A percentile compares a stretch with the other conserved stretches of the same genome.
Evolutionary conservation across 1,139 yeast species (phyloP).

Genomic region (Blastobotrys persicus): DNA sequence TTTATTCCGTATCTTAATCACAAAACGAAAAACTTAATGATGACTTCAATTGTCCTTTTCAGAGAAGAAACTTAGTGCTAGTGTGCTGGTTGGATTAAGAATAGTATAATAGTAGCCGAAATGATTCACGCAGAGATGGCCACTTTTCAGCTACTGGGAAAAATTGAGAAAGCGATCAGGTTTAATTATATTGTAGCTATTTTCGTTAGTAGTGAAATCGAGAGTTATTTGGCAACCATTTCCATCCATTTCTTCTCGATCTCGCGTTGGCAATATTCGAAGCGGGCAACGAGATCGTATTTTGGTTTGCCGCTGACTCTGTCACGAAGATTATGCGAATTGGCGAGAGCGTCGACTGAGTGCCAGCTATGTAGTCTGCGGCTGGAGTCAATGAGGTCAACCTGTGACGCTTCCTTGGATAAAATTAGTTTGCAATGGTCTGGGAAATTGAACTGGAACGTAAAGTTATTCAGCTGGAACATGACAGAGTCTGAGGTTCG

Average conservation of each 20-base stretch:
- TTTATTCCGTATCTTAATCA: slow-evolving; percentile 1
- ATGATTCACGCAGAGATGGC: too few species aligned
- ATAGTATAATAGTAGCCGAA: too few species aligned
- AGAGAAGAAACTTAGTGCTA: too few species aligned
- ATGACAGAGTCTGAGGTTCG: slow-evolving; percentile 54
- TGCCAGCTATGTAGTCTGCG: slow-evolving; percentile 64
- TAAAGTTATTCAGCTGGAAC: slow-evolving; percentile 93
- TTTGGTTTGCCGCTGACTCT: slow-evolving; percentile 11
- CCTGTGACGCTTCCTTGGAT: slow-evolving; percentile 68
- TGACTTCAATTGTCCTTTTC: too few species aligned
- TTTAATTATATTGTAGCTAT: too few species aligned
- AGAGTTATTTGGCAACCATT: slow-evolving; percentile 9
- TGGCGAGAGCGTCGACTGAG: slow-evolving; percentile 19
- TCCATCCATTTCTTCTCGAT: slow-evolving; percentile 20
- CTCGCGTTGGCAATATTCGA: slow-evolving; percentile 18
- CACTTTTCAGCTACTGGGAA: too few species aligned
- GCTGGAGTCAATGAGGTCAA: slow-evolving; percentile 80
- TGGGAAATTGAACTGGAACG: slow-evolving; percentile 88
- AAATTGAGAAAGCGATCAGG: too few species aligned
- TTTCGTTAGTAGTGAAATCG: not conserved
- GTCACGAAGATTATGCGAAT: slow-evolving; percentile 14
- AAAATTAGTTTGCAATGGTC: slow-evolving; percentile 90
- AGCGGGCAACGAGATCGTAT: slow-evolving; percentile 17
- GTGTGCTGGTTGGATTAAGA: too few species aligned
- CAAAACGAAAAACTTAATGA: not conserved